Base-by-base conservation (phyloP, 2,329 filamentous ascomycete species). In the Tolypocladium endophyticum region DNA sequence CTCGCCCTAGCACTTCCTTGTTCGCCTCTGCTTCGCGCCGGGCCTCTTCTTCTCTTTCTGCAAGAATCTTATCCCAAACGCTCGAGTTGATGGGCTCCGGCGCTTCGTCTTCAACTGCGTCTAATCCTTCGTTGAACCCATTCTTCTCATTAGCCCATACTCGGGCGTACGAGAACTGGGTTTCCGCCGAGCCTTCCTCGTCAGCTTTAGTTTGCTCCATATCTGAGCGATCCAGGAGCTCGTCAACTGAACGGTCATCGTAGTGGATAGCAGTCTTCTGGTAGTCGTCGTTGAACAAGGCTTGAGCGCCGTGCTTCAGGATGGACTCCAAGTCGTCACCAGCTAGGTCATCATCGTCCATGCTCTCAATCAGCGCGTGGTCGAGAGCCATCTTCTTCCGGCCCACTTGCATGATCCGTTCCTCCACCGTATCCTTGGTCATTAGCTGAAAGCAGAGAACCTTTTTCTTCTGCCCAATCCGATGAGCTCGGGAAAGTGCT, bases 331-430 rank as follows among this genome's bases (percentile, higher is more conserved):
- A 76, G 68, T 97, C 92, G 61, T 88, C 81, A 9, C 86, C 86
- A 11, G 84, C 86, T 43, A 93, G 84, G 54, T 94, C 88, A n/a
- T 92, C 87, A 2, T 86, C 84, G 60, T 92, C 90, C 84, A 99
- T 91, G 58, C 86, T 87, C 70, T 97, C 92, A 61, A 99, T 97
- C 25, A 99, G 82, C 1, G 94, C 89, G 72, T 97, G 92, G 67
- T 99, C 94, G 0, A 99, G 82, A 0, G 91, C 91, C 85, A 99
- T 91, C 76, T 99, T 99, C 74, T 90, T 95, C 66, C 91, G 88
- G 7, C 94, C 94, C 66, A 96, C 91, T 71, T 97, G 90, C 79
- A 97, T 89, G 59, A 99, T 97, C 70, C 93, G 92, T 74, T 99
- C 94, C 71, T 99, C 94, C 0, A 89, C 91, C 35, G 88, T 93